These are phyloP conservation scores for Ophiostoma novo-ulmi DNA, from an alignment of 2,329 filamentous ascomycete genomes.

Conservation along the genomic window DNA sequence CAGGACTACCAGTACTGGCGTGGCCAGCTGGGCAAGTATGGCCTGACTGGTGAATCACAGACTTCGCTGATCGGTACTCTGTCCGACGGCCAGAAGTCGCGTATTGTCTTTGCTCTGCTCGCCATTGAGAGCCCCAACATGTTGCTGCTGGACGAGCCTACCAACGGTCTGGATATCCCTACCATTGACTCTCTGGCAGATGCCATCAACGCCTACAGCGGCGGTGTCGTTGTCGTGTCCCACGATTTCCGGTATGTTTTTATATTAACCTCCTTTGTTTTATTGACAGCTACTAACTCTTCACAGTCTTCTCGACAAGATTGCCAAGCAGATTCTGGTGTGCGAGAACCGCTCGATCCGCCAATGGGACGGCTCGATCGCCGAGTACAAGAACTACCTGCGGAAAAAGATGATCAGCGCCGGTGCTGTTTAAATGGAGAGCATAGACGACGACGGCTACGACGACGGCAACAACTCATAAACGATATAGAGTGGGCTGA, in stretches of 20 bases:
- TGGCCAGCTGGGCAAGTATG: constrained; percentile 92
- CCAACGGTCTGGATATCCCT: constrained; percentile 98
- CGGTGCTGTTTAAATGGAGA: constrained; percentile 67
- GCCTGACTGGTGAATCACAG: constrained; percentile 86
- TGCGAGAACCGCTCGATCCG: constrained; percentile 96
- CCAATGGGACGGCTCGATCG: constrained; percentile 82
- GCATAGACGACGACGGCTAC: constrained; percentile 11
- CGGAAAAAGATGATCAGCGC: constrained; percentile 96
- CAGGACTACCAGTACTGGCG: constrained; percentile 99
- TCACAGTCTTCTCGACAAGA: constrained; percentile 88
- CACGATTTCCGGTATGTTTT: constrained; percentile 90
- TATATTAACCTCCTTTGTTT: not conserved
- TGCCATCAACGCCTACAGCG: constrained; percentile 92
- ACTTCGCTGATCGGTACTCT: constrained; percentile 96
- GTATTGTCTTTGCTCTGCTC: constrained; percentile 94
- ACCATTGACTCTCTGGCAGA: constrained; percentile 97
- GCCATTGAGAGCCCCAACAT: constrained; percentile 97
- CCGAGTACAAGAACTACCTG: constrained; percentile 95
- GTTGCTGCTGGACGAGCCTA: constrained; percentile 95
- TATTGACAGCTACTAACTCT: not conserved
- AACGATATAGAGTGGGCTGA: constrained; percentile 20
- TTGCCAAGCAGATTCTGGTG: constrained; percentile 98
- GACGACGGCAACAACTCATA: not conserved
- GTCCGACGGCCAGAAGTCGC: constrained; percentile 94
- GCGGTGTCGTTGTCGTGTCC: constrained; percentile 94